Conservation (phyloP, 2,329 filamentous ascomycete species). For the Rasamsonia emersonii region DNA sequence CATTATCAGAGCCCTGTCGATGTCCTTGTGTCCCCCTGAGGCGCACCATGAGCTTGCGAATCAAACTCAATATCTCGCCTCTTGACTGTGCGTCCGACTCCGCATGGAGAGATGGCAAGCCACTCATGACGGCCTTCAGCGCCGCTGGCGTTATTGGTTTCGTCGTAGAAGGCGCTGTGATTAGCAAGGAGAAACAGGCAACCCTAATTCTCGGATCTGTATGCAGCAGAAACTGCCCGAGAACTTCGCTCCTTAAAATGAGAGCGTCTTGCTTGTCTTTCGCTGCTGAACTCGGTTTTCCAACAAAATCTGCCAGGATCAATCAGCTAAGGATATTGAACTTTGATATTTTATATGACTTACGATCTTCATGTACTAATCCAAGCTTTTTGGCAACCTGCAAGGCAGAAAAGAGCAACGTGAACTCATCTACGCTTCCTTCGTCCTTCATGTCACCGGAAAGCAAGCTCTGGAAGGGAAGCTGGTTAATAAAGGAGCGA, state of each 20-base stretch:
- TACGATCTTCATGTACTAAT: slow-evolving; percentile 60
- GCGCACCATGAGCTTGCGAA: slow-evolving; percentile 68
- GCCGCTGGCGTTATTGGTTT: slow-evolving; percentile 58
- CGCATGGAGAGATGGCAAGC: slow-evolving; percentile 65
- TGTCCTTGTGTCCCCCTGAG: slow-evolving; percentile 51
- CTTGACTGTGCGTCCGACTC: slow-evolving; percentile 82
- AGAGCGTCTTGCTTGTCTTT: slow-evolving; percentile 13
- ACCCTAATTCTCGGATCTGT: slow-evolving; percentile 60
- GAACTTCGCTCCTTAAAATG: slow-evolving; percentile 25
- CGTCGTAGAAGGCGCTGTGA: slow-evolving; percentile 66
- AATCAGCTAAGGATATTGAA: slow-evolving; percentile 9
- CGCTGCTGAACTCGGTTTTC: slow-evolving; percentile 12
- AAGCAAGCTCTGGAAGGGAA: slow-evolving; percentile 46
- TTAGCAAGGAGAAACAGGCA: slow-evolving; percentile 71
- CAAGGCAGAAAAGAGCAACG: slow-evolving; percentile 58
- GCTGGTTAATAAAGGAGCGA: slow-evolving; percentile 45
- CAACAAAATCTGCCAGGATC: slow-evolving; percentile 17
- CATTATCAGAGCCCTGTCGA: slow-evolving; percentile 14
- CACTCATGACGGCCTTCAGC: slow-evolving; percentile 54
- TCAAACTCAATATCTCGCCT: slow-evolving; percentile 66
- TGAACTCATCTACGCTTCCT: slow-evolving; percentile 45
- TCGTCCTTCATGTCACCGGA: slow-evolving; percentile 35
- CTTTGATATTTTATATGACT: slow-evolving; percentile 13
- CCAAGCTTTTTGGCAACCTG: slow-evolving; percentile 64
- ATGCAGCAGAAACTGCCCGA: slow-evolving; percentile 33